Evolutionary conservation across 2,329 filamentous ascomycete species (phyloP), one percentile per base, ranked within the genome.

Genomic region (Nannizzia gypsea): DNA sequence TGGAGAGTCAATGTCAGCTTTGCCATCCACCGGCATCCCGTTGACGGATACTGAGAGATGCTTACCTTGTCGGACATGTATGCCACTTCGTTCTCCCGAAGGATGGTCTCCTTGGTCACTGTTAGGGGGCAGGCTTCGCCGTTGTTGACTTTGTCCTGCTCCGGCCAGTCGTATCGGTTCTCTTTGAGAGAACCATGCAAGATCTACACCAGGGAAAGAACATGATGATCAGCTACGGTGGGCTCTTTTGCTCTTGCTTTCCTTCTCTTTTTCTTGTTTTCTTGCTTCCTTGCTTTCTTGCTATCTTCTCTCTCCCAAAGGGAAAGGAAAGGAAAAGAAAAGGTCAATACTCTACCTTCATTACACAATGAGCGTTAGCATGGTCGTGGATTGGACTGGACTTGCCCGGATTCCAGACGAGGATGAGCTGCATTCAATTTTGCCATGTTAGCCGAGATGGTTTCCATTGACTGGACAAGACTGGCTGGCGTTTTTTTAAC

Each of bases 371-470:
- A 42, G 90, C 89, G 63, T 92, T 89, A 69, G 86, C 86, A 73
- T 90, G 87, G 71, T 96, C 91, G 70, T 96, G 91, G 69, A 96
- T 90, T 9, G 88, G 86, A 67, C 87, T 92, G 40, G 83, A 83
- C 74, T 89, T 89, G 57, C 88, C 87, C 0, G 91, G 90, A 15
- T 85, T 86, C 91, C 91, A 96, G 42, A 95, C 90, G 44, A 96
- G 82, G 55, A 96, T 83, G 63, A 95, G 82, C 88, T 92, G 71
- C 67, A 59, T 58, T 36, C 31, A 2, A 36, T 36, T 56, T 56
- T 17, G n/a, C 20, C 36, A 40, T 34, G 54, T 56, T 38, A 56
- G 54, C 54, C 6, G n/a, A 11, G 54, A 17, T 28, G 8, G 28
- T 4, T 6, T 11, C 61, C 69, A 61, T 71, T n/a, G n/a, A n/a